phyloP scores from a whole-genome alignment of 2,329 filamentous ascomycete genomes.

The Pseudocercospora vitis region DNA sequence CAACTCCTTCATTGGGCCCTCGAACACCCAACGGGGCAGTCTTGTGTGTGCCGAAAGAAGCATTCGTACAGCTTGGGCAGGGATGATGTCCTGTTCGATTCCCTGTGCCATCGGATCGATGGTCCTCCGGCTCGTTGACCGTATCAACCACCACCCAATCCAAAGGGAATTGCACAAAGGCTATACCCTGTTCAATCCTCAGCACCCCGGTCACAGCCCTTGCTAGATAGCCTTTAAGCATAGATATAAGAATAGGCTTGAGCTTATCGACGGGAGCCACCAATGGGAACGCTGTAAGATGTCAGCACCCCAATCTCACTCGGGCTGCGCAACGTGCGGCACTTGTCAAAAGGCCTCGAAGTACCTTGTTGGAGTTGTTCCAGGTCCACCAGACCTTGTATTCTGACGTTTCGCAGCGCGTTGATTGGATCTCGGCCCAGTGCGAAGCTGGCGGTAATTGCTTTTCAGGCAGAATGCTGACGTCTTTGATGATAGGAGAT shows the following conservation, averaged over 20 bases:
- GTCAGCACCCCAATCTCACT: constrained; percentile 1
- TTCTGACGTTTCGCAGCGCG: not conserved
- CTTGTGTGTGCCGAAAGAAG: not conserved
- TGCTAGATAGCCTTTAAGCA: constrained; percentile 1
- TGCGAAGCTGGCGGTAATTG: not conserved
- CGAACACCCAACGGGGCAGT: not conserved
- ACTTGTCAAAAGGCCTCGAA: not conserved
- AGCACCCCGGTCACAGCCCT: not conserved
- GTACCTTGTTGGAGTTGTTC: not conserved
- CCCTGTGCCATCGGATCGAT: not conserved
- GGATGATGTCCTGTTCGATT: not conserved
- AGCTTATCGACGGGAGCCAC: not conserved
- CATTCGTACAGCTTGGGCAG: not conserved
- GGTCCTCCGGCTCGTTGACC: not conserved
- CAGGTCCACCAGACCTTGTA: constrained; percentile 1
- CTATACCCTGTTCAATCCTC: not conserved
- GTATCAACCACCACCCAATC: not conserved
- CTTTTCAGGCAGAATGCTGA: constrained; percentile 4
- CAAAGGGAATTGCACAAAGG: not conserved
- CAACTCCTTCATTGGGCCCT: not conserved
- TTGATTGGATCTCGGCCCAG: not conserved
- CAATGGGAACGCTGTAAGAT: not conserved
- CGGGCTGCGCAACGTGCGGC: not conserved
- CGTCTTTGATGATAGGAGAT: not conserved
- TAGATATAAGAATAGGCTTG: constrained; percentile 8